phyloP scores from a whole-genome alignment of 768 basidiomycete species.

The Peribolospora kevripleyi region DNA sequence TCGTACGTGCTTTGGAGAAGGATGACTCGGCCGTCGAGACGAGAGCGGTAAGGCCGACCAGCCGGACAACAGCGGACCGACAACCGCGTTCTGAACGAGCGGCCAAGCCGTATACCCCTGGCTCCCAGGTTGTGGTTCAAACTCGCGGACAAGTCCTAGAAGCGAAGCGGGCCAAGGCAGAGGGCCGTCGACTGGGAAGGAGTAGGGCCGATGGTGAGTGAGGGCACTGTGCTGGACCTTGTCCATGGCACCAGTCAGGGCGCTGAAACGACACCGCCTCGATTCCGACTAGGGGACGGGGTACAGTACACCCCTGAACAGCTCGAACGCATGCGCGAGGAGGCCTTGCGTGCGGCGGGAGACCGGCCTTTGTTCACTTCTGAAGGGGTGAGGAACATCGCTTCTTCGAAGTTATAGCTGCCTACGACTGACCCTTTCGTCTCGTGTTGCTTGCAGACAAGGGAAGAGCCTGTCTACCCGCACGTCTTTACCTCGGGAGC shows the following conservation, averaged over 20 bases:
- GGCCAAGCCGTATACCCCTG: neutral
- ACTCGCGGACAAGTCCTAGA: too few relatives aligned
- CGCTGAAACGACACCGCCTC: too few relatives aligned
- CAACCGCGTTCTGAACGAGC: neutral
- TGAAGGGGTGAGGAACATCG: constrained; percentile 1
- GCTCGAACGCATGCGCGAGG: neutral
- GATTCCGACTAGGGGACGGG: too few relatives aligned
- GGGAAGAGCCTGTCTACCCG: constrained; percentile 31
- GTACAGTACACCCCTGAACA: neutral
- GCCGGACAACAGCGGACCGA: neutral
- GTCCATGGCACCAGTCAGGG: too few relatives aligned
- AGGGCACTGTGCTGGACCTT: too few relatives aligned
- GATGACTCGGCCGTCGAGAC: constrained; percentile 22
- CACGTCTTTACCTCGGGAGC: constrained; percentile 63
- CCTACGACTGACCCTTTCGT: constrained; percentile 10
- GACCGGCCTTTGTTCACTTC: neutral
- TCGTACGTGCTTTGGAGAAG: too few relatives aligned
- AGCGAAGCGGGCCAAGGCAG: too few relatives aligned
- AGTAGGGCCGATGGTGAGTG: too few relatives aligned
- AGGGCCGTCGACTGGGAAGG: too few relatives aligned
- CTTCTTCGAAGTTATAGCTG: constrained; percentile 1
- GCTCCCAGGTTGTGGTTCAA: neutral
- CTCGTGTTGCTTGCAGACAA: neutral
- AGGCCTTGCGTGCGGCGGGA: constrained; percentile 2
- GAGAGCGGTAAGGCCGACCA: constrained; percentile 19